A percentile compares a stretch with the other conserved stretches of the same genome.
phyloP scores from a whole-genome alignment of 768 basidiomycete species.

The Mycena leptocephala region DNA sequence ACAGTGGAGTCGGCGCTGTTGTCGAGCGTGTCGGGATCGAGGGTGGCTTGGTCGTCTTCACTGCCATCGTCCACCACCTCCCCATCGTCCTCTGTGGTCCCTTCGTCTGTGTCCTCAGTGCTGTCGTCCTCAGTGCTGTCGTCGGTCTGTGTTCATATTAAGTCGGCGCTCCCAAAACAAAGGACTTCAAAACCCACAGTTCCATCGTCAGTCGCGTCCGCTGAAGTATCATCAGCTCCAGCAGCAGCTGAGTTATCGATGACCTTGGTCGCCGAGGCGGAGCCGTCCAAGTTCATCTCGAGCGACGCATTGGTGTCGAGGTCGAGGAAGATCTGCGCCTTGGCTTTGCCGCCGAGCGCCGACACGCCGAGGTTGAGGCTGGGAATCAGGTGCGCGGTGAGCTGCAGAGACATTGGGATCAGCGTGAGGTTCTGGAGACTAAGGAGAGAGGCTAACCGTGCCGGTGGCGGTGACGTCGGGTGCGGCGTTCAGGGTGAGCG shows the following conservation, averaged over 20 bases:
- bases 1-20: no score
- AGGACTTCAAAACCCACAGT: no score
- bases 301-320: slow-evolving; percentile 45
- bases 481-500: slow-evolving; percentile 41
- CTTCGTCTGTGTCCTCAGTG: neutral
- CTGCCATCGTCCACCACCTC: no score
- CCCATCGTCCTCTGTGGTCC: neutral
- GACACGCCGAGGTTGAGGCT: slow-evolving; percentile 45
- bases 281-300: slow-evolving; percentile 39
- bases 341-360: slow-evolving; percentile 35
- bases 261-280: slow-evolving; percentile 3
- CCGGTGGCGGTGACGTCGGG: slow-evolving; percentile 45
- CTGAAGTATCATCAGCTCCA: neutral
- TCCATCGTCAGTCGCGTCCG: neutral
- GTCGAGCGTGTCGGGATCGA: no score
- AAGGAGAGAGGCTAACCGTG: neutral
- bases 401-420: neutral
- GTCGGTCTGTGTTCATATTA: no score
- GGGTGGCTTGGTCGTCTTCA: no score
- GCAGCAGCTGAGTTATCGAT: neutral
- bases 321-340: slow-evolving; percentile 33
- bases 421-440: neutral
- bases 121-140: neutral
- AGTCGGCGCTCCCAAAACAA: no score
- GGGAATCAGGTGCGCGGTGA: slow-evolving; percentile 52